phyloP scores from a whole-genome alignment of 2,329 filamentous ascomycete species.

The Fusarium annulatum region DNA sequence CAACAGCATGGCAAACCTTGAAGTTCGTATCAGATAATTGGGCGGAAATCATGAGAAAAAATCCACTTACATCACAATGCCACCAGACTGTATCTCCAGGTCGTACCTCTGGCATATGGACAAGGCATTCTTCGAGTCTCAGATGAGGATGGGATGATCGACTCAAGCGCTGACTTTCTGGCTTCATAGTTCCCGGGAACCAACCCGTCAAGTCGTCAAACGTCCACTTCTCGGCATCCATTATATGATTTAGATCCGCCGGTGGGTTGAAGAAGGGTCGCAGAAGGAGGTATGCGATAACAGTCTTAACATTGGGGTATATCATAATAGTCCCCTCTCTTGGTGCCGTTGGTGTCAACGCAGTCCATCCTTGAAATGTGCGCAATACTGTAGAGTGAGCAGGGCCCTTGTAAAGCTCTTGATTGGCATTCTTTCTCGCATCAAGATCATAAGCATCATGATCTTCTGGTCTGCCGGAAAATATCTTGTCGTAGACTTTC shows the following conservation, averaged over 20 bases:
- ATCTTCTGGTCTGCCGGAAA: background rate
- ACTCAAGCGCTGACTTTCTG: conserved; percentile 5
- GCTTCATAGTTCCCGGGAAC: conserved; percentile 7
- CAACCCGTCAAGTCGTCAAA: background rate
- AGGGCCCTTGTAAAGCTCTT: background rate
- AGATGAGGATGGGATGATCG: conserved; percentile 8
- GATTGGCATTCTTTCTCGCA: background rate
- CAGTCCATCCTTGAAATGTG: conserved; percentile 14
- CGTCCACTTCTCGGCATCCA: background rate
- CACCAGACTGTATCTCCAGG: conserved; percentile 56
- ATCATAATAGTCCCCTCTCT: conserved; percentile 7
- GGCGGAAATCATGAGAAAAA: too few species aligned
- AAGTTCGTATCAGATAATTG: background rate
- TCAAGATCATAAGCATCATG: background rate
- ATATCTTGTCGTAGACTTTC: background rate
- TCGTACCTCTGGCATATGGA: conserved; percentile 40
- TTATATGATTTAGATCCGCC: background rate
- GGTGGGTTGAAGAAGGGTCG: conserved; percentile 4
- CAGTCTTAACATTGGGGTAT: conserved; percentile 1
- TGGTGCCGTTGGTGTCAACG: background rate
- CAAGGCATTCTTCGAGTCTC: conserved; percentile 6
- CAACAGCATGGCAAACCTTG: conserved; percentile 5
- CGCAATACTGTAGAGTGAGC: conserved; percentile 16
- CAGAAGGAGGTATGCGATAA: background rate
- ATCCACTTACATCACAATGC: conserved; percentile 52